A percentile compares a stretch with the other conserved stretches of the same genome.
These are phyloP conservation scores for Fraxinus albicans DNA, from an alignment of 305 asterid species.

Conservation along the genomic window DNA sequence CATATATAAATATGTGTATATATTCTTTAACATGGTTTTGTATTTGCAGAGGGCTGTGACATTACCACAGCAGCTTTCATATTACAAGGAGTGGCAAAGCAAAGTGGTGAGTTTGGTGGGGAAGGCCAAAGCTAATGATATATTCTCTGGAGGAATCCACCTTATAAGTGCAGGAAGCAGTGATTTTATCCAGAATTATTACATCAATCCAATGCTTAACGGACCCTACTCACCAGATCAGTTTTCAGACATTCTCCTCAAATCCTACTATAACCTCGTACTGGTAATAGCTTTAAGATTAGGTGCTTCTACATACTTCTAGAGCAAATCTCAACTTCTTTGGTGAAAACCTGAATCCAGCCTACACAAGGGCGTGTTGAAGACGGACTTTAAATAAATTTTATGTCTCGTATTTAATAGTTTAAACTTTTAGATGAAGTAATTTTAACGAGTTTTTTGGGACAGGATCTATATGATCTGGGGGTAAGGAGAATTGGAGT, in stretches of 20 bases:
- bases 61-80: slow-evolving; percentile 54
- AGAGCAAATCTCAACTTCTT: background rate
- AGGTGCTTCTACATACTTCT: background rate
- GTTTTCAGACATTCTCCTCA: slow-evolving; percentile 62
- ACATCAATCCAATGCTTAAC: slow-evolving; percentile 69
- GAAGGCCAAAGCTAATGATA: slow-evolving; percentile 40
- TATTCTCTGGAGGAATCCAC: slow-evolving; percentile 69
- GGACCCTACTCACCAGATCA: slow-evolving; percentile 51
- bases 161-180: slow-evolving; percentile 86
- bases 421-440: background rate
- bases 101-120: slow-evolving; percentile 67
- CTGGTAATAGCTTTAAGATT: slow-evolving; percentile 36
- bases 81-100: slow-evolving; percentile 73
- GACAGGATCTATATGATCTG: slow-evolving; percentile 53
- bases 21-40: background rate
- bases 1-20: background rate
- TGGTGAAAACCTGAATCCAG: background rate
- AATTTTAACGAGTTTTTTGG: background rate
- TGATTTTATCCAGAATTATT: slow-evolving; percentile 83
- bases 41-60: slow-evolving; percentile 64
- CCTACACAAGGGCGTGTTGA: background rate
- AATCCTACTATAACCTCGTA: slow-evolving; percentile 53
- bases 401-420: background rate
- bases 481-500: slow-evolving; percentile 93
- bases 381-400: background rate